Base-by-base conservation (phyloP, 768 basidiomycete genomes). In the Lactarius deliciosus region DNA sequence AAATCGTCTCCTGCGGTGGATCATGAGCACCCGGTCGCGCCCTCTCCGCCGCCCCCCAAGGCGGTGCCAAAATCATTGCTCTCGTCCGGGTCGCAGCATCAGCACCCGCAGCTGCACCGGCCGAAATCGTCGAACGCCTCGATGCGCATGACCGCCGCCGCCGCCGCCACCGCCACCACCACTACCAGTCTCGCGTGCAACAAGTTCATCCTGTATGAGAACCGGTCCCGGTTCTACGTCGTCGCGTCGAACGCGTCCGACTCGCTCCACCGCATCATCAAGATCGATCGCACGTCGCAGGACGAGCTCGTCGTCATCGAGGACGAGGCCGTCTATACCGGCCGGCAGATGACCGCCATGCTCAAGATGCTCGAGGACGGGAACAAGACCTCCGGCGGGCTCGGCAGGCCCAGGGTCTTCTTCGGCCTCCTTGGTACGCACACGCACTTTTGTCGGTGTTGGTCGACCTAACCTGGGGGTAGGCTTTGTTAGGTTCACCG, bases 301-400 rank as follows among this genome's bases (percentile, higher is more conserved):
- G 85, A 86, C 36, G 88, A 90, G 68, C 81, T 97, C 13, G 78
- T 79, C 30, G 85, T 97, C 3, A 82, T 94, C 30, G 94, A 98
- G 71, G 97, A 98, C 75, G 87, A 92, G 47, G 87, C 88, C 0
- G 86, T 92, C 28, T 99, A 99, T 76, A 91, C 85, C 59, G 88
- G 90, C 30, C 89, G 87, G 74, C 90, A 98, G 77, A 92, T 97
- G 87, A 91, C 85, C 60, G 86, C 88, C 40, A 86, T 98, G 81
- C 80, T 98, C 69, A 92, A 91, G 78, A 97, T 96, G 93, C 82
- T 98, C 10, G 94, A 96, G 67, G 94, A 97, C 72, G 96, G 96
- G 28, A 99, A 97, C 77, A 90, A 88, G 76, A 83, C 82, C 1
- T 89, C 88, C 3, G 96, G 96, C 6, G 94, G 96, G 9, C 77